Conservation (phyloP, 2,329 filamentous ascomycete species). For the Fusarium anthophilum region DNA sequence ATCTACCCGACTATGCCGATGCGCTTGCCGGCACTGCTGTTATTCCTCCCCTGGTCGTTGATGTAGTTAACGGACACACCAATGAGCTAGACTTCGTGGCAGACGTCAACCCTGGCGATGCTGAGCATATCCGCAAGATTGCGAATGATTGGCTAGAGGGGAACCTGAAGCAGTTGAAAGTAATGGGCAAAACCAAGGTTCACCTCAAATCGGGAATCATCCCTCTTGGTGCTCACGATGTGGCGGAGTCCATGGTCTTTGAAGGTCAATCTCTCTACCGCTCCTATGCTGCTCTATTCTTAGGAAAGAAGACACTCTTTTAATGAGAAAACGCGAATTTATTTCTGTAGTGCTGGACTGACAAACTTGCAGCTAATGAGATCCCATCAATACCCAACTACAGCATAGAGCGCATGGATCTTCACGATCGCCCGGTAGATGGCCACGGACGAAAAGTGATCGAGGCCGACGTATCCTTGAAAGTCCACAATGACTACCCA, state of each 20-base stretch:
- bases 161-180: slow-evolving; percentile 73
- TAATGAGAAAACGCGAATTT: slow-evolving; percentile 41
- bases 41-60: slow-evolving; percentile 79
- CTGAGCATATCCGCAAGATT: slow-evolving; percentile 79
- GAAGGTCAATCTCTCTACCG: slow-evolving; percentile 82
- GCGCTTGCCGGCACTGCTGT: slow-evolving; percentile 79
- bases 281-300: slow-evolving; percentile 68
- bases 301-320: slow-evolving; percentile 65
- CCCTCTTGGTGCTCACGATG: slow-evolving; percentile 77
- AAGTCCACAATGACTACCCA: slow-evolving; percentile 79
- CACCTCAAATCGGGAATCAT: slow-evolving; percentile 82
- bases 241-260: slow-evolving; percentile 80
- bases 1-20: slow-evolving; percentile 84
- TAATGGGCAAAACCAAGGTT: slow-evolving; percentile 79
- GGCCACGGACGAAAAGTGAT: slow-evolving; percentile 69
- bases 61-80: slow-evolving; percentile 78
- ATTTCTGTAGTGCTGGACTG: slow-evolving; percentile 41
- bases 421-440: slow-evolving; percentile 73
- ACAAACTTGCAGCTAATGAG: slow-evolving; percentile 64
- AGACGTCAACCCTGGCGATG: slow-evolving; percentile 78
- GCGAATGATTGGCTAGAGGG: slow-evolving; percentile 91
- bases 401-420: slow-evolving; percentile 81
- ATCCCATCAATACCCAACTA: slow-evolving; percentile 83
- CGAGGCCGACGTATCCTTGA: slow-evolving; percentile 80
- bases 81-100: slow-evolving; percentile 83